Base-by-base conservation (phyloP, 306 rosid species). In the Prunus campanulata region DNA sequence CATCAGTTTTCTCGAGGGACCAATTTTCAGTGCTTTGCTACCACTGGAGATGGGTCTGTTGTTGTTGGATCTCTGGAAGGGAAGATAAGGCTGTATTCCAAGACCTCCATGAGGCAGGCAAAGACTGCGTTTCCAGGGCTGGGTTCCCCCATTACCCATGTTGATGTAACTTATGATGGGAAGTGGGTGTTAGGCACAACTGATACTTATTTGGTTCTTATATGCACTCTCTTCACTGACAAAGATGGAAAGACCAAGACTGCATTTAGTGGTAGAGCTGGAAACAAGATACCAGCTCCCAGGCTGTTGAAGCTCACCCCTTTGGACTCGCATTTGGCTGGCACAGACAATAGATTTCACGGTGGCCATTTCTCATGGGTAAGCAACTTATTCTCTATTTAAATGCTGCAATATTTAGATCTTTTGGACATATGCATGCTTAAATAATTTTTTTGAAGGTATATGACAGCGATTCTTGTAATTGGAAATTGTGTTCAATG, bases 351-450 rank as follows among this genome's bases (percentile, higher is more conserved):
- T 56, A 91, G 74, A 79, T 91, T 93, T 66, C 98, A 88, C 59
- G 94, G 97, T 51, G 98, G 97, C 65, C 98, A 93, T 72, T 91
- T 93, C 82, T 93, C 98, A 57, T 93, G 97, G 98, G 98, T 93
- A 90, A 82, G 81, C 75, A 64, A 68, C 74, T 64, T 74, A 14
- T 20, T 12, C 56, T 14, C 62, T 66, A 11, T 72, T 48, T n/a
- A 11, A 71, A 54, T 32, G 51, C 14, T 32, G 48, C 51, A 35
- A 15, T 55, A 18, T 3, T 71, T 54, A 46, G 16, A 71, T 35
- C 20, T 3, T 71, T 71, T 56, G 49, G 50, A 30, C 35, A 35
- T 71, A 7, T 71, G 64, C 32, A 71, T 54, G 74, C 44, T 69
- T 69, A 12, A 69, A 25, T 4, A 13, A 52, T 32, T 10, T 30